A percentile compares a stretch with the other conserved stretches of the same genome.
phyloP scores from a whole-genome alignment of 75 land plant genomes.

The Cryptomeria japonica region DNA sequence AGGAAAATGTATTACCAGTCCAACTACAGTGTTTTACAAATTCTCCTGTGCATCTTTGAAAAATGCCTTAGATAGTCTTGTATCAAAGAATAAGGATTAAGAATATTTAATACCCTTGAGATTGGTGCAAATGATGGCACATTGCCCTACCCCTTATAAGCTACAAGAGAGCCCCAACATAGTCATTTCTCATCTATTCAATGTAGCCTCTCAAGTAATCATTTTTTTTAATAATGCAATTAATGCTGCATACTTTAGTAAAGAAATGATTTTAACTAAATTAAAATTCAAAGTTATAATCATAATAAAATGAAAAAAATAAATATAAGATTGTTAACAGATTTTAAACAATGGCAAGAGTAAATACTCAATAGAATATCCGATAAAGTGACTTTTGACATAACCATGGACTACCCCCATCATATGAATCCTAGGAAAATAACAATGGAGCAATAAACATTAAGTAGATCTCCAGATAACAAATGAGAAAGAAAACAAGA shows the following conservation, averaged over 20 bases:
- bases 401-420: background rate
- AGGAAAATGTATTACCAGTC: slow-evolving; percentile 1
- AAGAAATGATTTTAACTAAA: background rate
- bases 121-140: background rate
- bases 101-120: background rate
- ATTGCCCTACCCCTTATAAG: background rate
- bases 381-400: background rate
- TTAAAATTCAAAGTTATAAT: background rate
- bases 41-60: no score
- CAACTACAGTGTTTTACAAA: slow-evolving; percentile 2
- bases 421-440: background rate
- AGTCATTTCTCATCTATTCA: background rate
- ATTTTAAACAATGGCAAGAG: background rate
- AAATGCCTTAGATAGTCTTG: background rate
- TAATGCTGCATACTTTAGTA: background rate
- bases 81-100: background rate
- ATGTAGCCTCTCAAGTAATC: background rate
- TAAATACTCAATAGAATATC: background rate
- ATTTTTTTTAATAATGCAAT: background rate
- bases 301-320: background rate
- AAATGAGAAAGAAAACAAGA: background rate
- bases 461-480: background rate
- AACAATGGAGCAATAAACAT: background rate
- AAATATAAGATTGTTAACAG: background rate
- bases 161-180: background rate